A percentile compares a stretch with the other conserved stretches of the same genome.
Conservation (phyloP, 2,329 filamentous ascomycete genomes). For the Aspergillus brunneoviolaceus region DNA sequence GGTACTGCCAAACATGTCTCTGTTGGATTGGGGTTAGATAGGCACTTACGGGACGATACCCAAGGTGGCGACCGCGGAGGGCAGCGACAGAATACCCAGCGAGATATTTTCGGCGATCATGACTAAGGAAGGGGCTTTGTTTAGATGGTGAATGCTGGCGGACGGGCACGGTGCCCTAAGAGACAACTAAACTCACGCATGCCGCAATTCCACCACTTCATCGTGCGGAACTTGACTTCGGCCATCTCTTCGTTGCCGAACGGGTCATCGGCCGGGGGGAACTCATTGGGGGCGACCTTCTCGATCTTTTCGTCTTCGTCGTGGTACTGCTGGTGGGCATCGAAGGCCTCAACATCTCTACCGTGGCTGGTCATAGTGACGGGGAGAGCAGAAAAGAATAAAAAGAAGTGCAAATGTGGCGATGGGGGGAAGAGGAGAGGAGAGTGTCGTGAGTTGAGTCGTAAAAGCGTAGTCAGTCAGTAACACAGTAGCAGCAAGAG, state of each 20-base stretch:
- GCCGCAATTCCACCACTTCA: constrained; percentile 47
- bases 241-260: constrained; percentile 40
- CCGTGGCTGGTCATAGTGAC: neutral
- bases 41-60: constrained; percentile 52
- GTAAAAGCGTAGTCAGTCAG: neutral
- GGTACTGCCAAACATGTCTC: neutral
- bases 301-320: constrained; percentile 4
- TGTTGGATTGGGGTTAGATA: neutral
- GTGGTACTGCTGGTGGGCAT: neutral
- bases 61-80: constrained; percentile 53
- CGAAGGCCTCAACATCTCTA: constrained; percentile 1
- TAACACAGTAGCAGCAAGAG: neutral
- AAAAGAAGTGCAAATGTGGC: neutral
- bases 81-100: constrained; percentile 57
- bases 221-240: constrained; percentile 52
- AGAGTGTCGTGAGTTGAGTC: neutral
- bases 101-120: constrained; percentile 62
- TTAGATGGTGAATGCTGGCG: neutral
- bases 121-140: constrained; percentile 32
- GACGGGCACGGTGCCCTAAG: neutral
- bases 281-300: constrained; percentile 9
- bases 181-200: constrained; percentile 31
- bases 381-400: neutral
- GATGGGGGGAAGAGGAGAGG: neutral
- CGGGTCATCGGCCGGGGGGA: constrained; percentile 27